Evolutionary conservation across 306 rosid species (phyloP), one percentile per base, ranked within the genome.

Genomic region (Prunus armeniaca): DNA sequence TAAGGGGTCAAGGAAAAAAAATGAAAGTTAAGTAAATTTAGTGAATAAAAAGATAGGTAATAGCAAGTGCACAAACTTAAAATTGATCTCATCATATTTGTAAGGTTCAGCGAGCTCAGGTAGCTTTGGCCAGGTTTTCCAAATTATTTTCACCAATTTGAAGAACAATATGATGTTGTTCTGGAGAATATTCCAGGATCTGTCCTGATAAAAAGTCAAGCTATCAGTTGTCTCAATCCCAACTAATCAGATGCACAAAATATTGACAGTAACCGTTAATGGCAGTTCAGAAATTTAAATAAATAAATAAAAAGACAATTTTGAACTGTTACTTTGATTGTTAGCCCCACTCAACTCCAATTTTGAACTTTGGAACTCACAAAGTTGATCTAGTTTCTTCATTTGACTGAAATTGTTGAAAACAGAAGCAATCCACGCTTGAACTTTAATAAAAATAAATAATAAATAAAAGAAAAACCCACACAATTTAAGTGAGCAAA

Each of bases 61-160:
- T 43, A 66, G 27, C 8, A 79, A 81, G 81, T 19, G 79, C 64
- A 88, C 93, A 2, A 28, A 91, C 99, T 92, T 92, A 62, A 92
- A 88, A 86, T 95, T 95, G 56, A 95, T 95, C 82, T 95, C 98
- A 72, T 95, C 99, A 34, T 95, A 89, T 86, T 85, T 49, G 52
- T 92, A 92, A 73, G 92, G 83, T 67, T 89, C 86, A 49, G 99
- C 92, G 56, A 95, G 97, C 81, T 89, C 74, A 45, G 24, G 96
- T 86, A 27, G 96, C 99, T 84, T 93, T 95, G 43, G 97, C 97
- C 68, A 95, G 79, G 87, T 84, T 92, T 60, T 89, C 88, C 82
- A 95, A 85, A 79, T 92, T 91, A 89, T 82, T 95, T 79, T 97
- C 99, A 19, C 98, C 99, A 65, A 95, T 85, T 87, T 95, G 99